Percentiles rank a stretch among this genome's conserved stretches.
Conservation (phyloP, 768 basidiomycete genomes). For the Xerocomellus chrysenteron region DNA sequence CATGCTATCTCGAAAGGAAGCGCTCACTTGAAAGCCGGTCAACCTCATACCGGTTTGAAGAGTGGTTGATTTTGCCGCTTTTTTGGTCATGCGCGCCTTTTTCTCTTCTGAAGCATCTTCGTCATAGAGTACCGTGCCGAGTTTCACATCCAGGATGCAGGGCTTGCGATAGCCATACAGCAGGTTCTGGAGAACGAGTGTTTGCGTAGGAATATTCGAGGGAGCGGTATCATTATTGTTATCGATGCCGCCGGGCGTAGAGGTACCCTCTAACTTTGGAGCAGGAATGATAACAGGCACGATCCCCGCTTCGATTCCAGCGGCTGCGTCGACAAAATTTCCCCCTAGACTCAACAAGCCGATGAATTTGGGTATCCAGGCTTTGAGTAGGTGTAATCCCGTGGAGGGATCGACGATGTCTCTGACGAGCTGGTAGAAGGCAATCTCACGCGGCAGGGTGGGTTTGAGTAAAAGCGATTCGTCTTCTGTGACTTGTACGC, state of each 20-base stretch:
- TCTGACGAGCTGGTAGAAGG: conserved; percentile 64
- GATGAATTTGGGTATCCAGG: conserved; percentile 72
- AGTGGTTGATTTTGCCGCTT: conserved; percentile 70
- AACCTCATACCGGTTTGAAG: conserved; percentile 73
- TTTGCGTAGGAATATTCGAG: conserved; percentile 42
- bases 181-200: conserved; percentile 84
- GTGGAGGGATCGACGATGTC: conserved; percentile 29
- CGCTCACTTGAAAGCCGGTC: conserved; percentile 85
- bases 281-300: conserved; percentile 24
- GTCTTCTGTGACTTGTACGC: conserved; percentile 69
- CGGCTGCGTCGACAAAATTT: conserved; percentile 20
- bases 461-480: conserved; percentile 82
- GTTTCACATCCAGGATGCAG: conserved; percentile 89
- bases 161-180: conserved; percentile 72
- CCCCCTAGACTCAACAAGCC: conserved; percentile 80
- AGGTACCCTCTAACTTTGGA: conserved; percentile 48
- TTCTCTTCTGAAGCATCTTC: conserved; percentile 68
- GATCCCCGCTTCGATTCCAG: background rate
- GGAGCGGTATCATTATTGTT: background rate
- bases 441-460: conserved; percentile 58
- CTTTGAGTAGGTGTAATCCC: conserved; percentile 36
- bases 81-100: conserved; percentile 69
- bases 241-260: background rate
- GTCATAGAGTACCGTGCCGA: conserved; percentile 88
- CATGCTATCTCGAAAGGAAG: background rate